phyloP scores from a whole-genome alignment of 2,329 filamentous ascomycete species.

The Beauveria sp. region DNA sequence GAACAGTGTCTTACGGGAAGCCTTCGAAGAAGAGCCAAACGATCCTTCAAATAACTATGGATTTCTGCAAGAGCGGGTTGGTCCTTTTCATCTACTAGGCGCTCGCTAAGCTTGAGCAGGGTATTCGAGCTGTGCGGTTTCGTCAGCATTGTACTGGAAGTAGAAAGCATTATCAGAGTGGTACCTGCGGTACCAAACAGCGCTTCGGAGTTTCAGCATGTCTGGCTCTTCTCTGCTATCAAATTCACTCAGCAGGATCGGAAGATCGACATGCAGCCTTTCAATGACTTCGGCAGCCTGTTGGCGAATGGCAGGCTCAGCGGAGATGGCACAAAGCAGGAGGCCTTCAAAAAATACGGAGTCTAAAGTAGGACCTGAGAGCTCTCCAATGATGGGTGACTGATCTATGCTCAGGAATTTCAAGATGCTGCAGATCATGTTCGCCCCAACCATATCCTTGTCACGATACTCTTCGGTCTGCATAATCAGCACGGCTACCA shows the following conservation, averaged over 20 bases:
- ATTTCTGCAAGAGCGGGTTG: conserved; percentile 39
- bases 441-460: conserved; percentile 11
- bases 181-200: conserved; percentile 48
- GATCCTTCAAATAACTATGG: conserved; percentile 48
- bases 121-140: conserved; percentile 23
- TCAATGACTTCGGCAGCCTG: conserved; percentile 41
- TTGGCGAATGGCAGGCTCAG: conserved; percentile 40
- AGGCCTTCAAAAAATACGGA: conserved; percentile 41
- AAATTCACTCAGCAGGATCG: conserved; percentile 21
- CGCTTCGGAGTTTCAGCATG: conserved; percentile 23
- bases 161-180: conserved; percentile 12
- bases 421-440: conserved; percentile 36
- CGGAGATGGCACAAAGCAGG: conserved; percentile 45
- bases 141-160: background rate
- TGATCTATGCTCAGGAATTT: conserved; percentile 49
- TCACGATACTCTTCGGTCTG: conserved; percentile 9
- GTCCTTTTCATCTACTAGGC: conserved; percentile 34
- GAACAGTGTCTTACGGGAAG: conserved; percentile 33
- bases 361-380: conserved; percentile 18
- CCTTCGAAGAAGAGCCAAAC: conserved; percentile 43
- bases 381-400: conserved; percentile 23
- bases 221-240: conserved; percentile 20
- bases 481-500: background rate
- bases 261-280: conserved; percentile 33
- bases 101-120: conserved; percentile 42